Evolutionary conservation across 2,329 filamentous ascomycete genomes (phyloP), one percentile per base, ranked within the genome.

Genomic region (Colletotrichum kahawae): DNA sequence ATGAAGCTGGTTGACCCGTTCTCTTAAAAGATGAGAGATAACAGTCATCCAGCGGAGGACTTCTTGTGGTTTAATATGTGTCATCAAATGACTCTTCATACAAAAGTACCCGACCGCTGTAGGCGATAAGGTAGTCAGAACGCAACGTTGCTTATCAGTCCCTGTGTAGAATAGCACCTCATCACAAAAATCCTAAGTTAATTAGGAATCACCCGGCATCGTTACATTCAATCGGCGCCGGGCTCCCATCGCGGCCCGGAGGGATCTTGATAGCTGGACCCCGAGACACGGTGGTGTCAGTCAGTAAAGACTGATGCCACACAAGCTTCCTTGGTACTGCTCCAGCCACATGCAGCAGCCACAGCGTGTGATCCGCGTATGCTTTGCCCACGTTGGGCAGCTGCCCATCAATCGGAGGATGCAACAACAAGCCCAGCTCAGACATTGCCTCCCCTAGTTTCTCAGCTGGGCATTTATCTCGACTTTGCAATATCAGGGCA

Each of bases 51-150:
- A 4, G 0, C 2, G 43, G 43, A 51, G n/a, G 43, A 8, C 4
- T 62, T n/a, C 29, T 33, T 12, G 5, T 7, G 24, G 57, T 21
- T 57, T 27, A 57, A 34, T 13, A 57, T 63, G 70, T 38, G 70
- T 43, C 64, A 63, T 64, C 33, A 27, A 21, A 64, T 73, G 70
- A 73, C 43, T 70, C 57, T 57, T 31, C 48, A 18, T 21, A 33
- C 33, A 7, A 57, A 66, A 31, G 27, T 21, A 2, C 54, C 24
- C 24, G 24, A 24, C 24, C 56, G 18, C 38, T n/a, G 24, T 18
- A 38, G 27, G 27, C 27, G 43, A 70, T 34, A 56, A 31, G n/a
- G 9, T 10, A 13, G 33, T 38, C 51, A 56, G 29, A 33, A 51
- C 43, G 43, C 43, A 51, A 51, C 43, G 43, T 51, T 51, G 43